Conservation (phyloP, 306 rosid genomes). For the Canavalia ensiformis region DNA sequence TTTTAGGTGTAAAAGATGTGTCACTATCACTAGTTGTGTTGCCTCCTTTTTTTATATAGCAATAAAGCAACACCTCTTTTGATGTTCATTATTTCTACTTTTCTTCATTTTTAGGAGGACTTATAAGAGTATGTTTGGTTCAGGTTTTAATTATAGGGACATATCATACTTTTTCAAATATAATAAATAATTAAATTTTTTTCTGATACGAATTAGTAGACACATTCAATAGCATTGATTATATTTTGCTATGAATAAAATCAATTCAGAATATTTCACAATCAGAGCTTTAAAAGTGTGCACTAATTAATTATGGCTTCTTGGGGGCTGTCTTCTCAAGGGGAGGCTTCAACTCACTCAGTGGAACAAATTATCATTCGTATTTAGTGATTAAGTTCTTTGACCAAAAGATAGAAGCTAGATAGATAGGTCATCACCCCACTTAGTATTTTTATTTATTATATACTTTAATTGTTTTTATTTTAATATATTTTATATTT, state of each 20-base stretch:
- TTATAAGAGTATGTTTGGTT: too few relatives aligned
- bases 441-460: neutral
- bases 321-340: neutral
- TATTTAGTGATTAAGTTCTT: neutral
- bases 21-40: conserved; percentile 26
- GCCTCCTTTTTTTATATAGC: conserved; percentile 2
- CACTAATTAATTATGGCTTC: neutral
- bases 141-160: too few relatives aligned
- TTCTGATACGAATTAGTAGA: too few relatives aligned
- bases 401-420: conserved; percentile 26
- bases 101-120: neutral
- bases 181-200: too few relatives aligned
- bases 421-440: neutral
- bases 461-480: too few relatives aligned
- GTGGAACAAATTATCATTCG: neutral
- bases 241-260: too few relatives aligned
- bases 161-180: too few relatives aligned
- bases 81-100: neutral
- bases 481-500: too few relatives aligned
- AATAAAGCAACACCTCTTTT: neutral
- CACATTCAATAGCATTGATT: too few relatives aligned
- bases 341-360: neutral
- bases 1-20: neutral
- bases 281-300: neutral
- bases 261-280: too few relatives aligned